Percentiles rank a stretch among this genome's conserved stretches.
phyloP scores from a whole-genome alignment of 305 asterid genomes.

The Fraxinus paxiana region DNA sequence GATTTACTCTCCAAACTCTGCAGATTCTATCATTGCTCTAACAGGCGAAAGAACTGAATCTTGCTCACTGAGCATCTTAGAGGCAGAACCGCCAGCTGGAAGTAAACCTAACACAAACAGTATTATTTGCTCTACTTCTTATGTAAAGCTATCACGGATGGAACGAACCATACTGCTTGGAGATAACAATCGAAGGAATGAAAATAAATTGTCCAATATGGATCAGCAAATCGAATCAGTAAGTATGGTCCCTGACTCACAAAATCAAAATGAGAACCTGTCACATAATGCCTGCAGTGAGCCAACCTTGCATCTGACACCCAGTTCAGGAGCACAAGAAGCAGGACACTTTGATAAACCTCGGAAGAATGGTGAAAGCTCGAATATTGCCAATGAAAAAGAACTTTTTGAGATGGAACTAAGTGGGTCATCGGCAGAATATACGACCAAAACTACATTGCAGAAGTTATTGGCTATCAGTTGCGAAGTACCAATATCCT shows the following conservation, averaged over 20 bases:
- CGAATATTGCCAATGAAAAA: slow-evolving; percentile 25
- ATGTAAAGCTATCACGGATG: slow-evolving; percentile 56
- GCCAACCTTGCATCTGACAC: slow-evolving; percentile 24
- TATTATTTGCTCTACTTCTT: slow-evolving; percentile 37
- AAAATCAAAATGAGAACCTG: slow-evolving; percentile 29
- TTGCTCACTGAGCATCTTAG: slow-evolving; percentile 42
- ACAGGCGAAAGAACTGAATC: slow-evolving; percentile 46
- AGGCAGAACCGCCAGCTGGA: slow-evolving; percentile 40
- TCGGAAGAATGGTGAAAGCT: slow-evolving; percentile 29
- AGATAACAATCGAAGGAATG: slow-evolving; percentile 34
- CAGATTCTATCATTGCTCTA: slow-evolving; percentile 43
- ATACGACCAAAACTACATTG: neutral
- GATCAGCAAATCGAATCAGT: slow-evolving; percentile 28
- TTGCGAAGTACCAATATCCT: slow-evolving; percentile 30
- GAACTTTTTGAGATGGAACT: slow-evolving; percentile 43
- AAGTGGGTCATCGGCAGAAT: slow-evolving; percentile 40
- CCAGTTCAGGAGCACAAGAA: slow-evolving; percentile 35
- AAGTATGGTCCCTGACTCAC: slow-evolving; percentile 32
- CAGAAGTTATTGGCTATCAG: slow-evolving; percentile 26
- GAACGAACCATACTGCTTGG: slow-evolving; percentile 46
- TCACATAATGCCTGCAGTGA: slow-evolving; percentile 15
- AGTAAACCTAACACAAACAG: slow-evolving; percentile 22
- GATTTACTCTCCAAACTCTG: slow-evolving; percentile 59
- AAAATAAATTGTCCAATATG: slow-evolving; percentile 24
- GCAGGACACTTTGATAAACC: slow-evolving; percentile 24